Evolutionary conservation across 139 green algal species (phyloP).

Genomic region (Zygnema cylindricum): DNA sequence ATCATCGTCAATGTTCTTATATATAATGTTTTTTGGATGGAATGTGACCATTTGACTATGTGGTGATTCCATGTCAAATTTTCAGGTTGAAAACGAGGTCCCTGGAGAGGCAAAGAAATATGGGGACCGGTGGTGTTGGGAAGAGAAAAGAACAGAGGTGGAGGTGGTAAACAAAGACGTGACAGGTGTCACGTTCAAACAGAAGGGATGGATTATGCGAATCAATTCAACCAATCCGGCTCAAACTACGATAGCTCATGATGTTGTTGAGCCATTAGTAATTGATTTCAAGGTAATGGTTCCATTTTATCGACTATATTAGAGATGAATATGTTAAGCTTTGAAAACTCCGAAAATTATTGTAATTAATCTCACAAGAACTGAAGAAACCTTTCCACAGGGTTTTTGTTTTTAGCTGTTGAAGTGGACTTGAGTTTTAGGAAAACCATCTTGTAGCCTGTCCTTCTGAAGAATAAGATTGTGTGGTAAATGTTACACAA

Average conservation of each 20-base stretch:
- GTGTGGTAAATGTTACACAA: no score
- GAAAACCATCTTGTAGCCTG: no score
- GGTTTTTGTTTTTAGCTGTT: no score
- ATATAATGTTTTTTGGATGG: not conserved
- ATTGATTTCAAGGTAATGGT: not conserved
- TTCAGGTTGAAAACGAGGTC: conserved; percentile 20
- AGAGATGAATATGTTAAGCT: no score
- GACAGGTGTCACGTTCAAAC: conserved; percentile 25
- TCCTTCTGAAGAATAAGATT: no score
- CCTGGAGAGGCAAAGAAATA: not conserved
- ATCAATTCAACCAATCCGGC: conserved; percentile 12
- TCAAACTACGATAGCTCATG: not conserved
- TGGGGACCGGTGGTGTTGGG: conserved; percentile 51
- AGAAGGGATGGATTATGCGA: conserved; percentile 35
- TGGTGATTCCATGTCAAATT: not conserved
- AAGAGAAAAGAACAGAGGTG: conserved; percentile 3
- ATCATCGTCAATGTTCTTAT: no score
- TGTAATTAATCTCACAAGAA: no score
- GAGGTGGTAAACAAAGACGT: not conserved
- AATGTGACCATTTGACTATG: not conserved
- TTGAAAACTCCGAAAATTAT: no score
- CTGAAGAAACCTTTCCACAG: no score
- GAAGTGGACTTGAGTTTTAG: no score
- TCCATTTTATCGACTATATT: no score
- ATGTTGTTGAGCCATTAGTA: not conserved